Evolutionary conservation across 176 grass and related monocot species (phyloP).

Genomic region (Canna indica): DNA sequence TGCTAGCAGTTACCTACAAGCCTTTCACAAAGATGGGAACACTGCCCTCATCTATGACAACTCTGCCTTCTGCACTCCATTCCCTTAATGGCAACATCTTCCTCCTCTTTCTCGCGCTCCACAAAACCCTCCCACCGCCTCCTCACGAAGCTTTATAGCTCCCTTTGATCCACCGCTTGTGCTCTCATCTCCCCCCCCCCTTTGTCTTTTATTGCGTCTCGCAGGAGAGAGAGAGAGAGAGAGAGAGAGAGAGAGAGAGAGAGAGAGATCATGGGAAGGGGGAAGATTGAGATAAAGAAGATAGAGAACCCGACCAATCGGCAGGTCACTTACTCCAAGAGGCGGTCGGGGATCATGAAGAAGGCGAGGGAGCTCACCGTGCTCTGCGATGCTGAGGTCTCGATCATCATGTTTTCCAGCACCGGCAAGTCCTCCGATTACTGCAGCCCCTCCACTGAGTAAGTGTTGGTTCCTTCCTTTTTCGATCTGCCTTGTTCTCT

Average conservation of each 20-base stretch:
- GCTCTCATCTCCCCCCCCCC: not conserved
- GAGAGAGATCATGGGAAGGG: conserved; percentile 43
- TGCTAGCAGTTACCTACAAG: conserved; percentile 25
- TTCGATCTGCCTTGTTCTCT: not conserved
- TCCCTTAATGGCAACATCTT: conserved; percentile 5
- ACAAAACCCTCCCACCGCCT: conserved; percentile 8
- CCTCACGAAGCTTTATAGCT: not conserved
- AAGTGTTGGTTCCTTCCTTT: not conserved
- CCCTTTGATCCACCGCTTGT: conserved; percentile 11
- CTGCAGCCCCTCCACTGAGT: conserved; percentile 78
- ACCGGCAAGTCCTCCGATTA: conserved; percentile 94
- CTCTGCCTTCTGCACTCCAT: conserved; percentile 14
- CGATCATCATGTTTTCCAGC: conserved; percentile 96
- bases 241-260: not conserved
- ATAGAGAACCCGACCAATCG: conserved; percentile 95
- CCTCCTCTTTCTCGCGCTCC: conserved; percentile 5
- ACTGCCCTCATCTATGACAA: conserved; percentile 30
- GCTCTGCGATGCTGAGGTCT: conserved; percentile 90
- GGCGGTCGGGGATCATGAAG: conserved; percentile 90
- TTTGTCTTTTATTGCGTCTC: not conserved
- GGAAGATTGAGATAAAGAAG: conserved; percentile 99
- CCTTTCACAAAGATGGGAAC: conserved; percentile 72
- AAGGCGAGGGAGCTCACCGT: conserved; percentile 92
- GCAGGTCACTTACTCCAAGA: conserved; percentile 97
- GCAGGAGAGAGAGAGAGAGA: not conserved